These are phyloP conservation scores for Meyerozyma athensensis DNA, from an alignment of 1,139 yeast genomes.

Conservation along the genomic window DNA sequence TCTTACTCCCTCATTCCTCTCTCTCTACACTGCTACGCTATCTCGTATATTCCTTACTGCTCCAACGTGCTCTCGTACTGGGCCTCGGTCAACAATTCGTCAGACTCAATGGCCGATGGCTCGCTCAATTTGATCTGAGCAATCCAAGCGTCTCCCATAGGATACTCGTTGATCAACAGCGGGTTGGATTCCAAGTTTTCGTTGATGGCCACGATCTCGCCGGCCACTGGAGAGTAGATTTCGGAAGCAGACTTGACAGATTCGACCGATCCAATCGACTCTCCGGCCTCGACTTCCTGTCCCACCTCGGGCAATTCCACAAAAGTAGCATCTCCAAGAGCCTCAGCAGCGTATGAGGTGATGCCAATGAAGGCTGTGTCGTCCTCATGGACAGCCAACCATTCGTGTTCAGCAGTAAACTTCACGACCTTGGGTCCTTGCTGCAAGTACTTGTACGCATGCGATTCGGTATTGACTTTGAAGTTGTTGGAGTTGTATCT, in stretches of 20 bases:
- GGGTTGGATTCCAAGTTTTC: slow-evolving; percentile 64
- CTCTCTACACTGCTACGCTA: too few species aligned
- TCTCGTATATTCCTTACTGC: too few species aligned
- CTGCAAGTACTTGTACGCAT: slow-evolving; percentile 46
- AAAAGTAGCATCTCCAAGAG: slow-evolving; percentile 96
- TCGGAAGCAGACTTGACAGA: slow-evolving; percentile 93
- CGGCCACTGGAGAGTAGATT: slow-evolving; percentile 82
- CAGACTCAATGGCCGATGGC: slow-evolving; percentile 21
- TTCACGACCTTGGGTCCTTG: slow-evolving; percentile 50
- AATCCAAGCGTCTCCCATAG: slow-evolving; percentile 93
- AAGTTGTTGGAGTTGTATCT: slow-evolving; percentile 40
- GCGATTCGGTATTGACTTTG: slow-evolving; percentile 47
- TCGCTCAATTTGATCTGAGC: slow-evolving; percentile 62
- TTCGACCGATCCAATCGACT: slow-evolving; percentile 88
- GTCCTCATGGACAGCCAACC: slow-evolving; percentile 85
- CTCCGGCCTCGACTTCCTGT: slow-evolving; percentile 63
- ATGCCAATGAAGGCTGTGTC: slow-evolving; percentile 85
- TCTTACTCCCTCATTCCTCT: too few species aligned
- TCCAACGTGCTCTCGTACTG: slow-evolving; percentile 63
- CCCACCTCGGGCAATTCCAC: slow-evolving; percentile 86
- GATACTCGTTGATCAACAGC: slow-evolving; percentile 76
- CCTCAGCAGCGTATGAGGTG: slow-evolving; percentile 93
- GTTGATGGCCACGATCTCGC: slow-evolving; percentile 73
- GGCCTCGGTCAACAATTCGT: slow-evolving; percentile 42
- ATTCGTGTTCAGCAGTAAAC: slow-evolving; percentile 91